These are phyloP conservation scores for Metarhizium album DNA, from an alignment of 2,329 filamentous ascomycete species.

Conservation along the genomic window DNA sequence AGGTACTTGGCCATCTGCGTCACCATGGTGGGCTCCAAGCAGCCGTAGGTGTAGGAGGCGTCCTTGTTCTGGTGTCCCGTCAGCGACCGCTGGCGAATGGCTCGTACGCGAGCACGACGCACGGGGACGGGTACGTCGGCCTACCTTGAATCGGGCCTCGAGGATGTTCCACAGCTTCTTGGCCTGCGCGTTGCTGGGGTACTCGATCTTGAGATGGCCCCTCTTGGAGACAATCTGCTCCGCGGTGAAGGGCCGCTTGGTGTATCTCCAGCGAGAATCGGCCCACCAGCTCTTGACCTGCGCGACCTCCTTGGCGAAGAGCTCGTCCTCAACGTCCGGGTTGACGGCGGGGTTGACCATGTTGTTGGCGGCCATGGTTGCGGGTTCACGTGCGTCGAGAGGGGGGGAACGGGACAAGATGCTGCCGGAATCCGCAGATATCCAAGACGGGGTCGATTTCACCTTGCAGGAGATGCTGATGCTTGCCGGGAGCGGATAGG, in stretches of 20 bases:
- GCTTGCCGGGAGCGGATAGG: no score
- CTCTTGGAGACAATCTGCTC: conserved; percentile 96
- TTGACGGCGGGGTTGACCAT: conserved; percentile 49
- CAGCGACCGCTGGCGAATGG: no score
- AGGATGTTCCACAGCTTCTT: conserved; percentile 95
- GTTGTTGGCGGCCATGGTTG: conserved; percentile 48
- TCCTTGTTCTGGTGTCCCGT: conserved; percentile 48
- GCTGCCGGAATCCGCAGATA: no score
- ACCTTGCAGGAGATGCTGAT: no score
- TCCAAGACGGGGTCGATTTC: no score
- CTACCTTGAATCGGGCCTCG: conserved; percentile 73
- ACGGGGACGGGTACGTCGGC: no score
- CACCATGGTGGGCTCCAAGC: conserved; percentile 94
- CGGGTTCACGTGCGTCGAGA: not conserved
- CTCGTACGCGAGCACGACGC: no score
- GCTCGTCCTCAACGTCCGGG: conserved; percentile 47
- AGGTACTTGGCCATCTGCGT: conserved; percentile 99
- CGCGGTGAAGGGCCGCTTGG: conserved; percentile 84
- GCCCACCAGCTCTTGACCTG: conserved; percentile 92
- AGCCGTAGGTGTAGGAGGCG: conserved; percentile 91
- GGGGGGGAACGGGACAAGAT: not conserved
- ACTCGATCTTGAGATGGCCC: conserved; percentile 81
- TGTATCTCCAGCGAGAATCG: conserved; percentile 84
- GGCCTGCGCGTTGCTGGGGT: conserved; percentile 76
- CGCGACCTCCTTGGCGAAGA: conserved; percentile 73